Conservation (phyloP, 2,329 filamentous ascomycete genomes). For the Coniella lustricola region DNA sequence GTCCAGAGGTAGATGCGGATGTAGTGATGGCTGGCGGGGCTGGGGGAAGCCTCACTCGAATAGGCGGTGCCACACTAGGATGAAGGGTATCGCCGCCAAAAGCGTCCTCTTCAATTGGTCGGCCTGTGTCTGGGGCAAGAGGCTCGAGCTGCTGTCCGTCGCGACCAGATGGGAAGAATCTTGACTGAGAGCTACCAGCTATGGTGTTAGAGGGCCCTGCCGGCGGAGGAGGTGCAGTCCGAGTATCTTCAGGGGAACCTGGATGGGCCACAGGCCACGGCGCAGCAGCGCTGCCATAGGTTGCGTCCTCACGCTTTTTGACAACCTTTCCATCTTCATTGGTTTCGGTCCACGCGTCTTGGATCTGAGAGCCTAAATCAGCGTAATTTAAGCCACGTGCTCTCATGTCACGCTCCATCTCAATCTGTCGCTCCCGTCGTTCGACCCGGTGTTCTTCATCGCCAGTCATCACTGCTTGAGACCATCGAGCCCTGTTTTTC, state of each 20-base stretch:
- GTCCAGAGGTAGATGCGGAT: conserved; percentile 25
- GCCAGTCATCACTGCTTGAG: conserved; percentile 22
- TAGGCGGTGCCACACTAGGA: conserved; percentile 64
- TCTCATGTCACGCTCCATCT: conserved; percentile 36
- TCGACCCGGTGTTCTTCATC: conserved; percentile 39
- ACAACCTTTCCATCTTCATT: conserved; percentile 28
- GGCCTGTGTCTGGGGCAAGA: conserved; percentile 29
- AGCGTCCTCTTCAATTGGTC: conserved; percentile 60
- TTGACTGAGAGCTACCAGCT: conserved; percentile 29
- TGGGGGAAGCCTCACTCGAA: conserved; percentile 74
- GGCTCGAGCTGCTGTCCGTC: conserved; percentile 7
- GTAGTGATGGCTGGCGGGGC: conserved; percentile 31
- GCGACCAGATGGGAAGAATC: conserved; percentile 52
- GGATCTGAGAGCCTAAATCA: conserved; percentile 41
- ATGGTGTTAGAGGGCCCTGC: conserved; percentile 1
- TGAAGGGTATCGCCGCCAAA: conserved; percentile 59
- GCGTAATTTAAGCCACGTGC: conserved; percentile 38
- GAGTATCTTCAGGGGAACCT: conserved; percentile 4
- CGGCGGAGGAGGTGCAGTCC: not conserved
- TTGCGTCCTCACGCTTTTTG: conserved; percentile 21
- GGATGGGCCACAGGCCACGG: conserved; percentile 1
- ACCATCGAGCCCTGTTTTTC: conserved; percentile 18
- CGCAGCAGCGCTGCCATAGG: conserved; percentile 18
- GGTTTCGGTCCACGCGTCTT: conserved; percentile 47
- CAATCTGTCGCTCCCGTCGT: conserved; percentile 31